Conservation (phyloP, 2,329 filamentous ascomycete genomes). For the Xylariales sp. region DNA sequence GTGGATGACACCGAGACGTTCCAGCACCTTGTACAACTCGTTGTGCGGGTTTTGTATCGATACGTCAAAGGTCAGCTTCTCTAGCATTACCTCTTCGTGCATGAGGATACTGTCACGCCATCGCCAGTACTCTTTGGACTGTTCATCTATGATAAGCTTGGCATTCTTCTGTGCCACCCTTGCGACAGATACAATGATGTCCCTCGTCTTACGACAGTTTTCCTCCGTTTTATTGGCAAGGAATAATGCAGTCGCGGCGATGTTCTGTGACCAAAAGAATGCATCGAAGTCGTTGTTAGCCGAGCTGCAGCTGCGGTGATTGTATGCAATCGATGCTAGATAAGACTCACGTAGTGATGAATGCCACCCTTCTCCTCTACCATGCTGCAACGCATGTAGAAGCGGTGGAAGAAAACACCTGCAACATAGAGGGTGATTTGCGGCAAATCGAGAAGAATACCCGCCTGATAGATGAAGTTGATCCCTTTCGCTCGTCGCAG, state of each 20-base stretch:
- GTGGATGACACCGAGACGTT: conserved; percentile 67
- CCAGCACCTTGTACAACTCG: conserved; percentile 75
- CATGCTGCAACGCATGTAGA: conserved; percentile 87
- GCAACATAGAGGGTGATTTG: conserved; percentile 91
- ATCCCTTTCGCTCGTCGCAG: conserved; percentile 83
- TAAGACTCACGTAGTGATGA: conserved; percentile 87
- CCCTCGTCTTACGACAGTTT: conserved; percentile 92
- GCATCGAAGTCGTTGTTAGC: too few species aligned
- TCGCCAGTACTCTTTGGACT: conserved; percentile 97
- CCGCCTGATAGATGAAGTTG: conserved; percentile 94
- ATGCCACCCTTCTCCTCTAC: conserved; percentile 70
- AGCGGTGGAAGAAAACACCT: conserved; percentile 91
- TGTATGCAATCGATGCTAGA: too few species aligned
- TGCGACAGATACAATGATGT: conserved; percentile 88
- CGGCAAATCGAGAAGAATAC: conserved; percentile 85
- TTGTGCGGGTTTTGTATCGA: conserved; percentile 86
- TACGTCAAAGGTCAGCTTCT: conserved; percentile 89
- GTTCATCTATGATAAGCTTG: conserved; percentile 86
- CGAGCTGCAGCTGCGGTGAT: neutral
- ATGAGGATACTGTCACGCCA: conserved; percentile 93
- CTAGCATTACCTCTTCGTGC: conserved; percentile 89
- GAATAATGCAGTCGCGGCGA: conserved; percentile 87
- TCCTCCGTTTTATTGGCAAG: conserved; percentile 97
- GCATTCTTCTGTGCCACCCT: conserved; percentile 94
- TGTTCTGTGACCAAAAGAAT: conserved; percentile 46